Conservation (phyloP, 345 rosid genomes). For the Murraya koenigii region DNA sequence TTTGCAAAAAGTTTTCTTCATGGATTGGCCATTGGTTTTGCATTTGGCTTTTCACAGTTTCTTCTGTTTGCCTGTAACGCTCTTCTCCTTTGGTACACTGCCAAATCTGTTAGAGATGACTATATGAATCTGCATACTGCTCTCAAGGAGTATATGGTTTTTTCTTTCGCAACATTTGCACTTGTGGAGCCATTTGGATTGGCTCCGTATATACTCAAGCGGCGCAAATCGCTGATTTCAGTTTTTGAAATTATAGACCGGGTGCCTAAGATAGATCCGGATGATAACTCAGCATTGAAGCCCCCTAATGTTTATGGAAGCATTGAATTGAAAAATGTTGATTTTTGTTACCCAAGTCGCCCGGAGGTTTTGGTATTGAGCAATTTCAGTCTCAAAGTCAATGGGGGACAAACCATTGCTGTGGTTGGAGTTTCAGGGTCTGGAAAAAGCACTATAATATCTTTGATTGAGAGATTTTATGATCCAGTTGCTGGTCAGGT, state of each 20-base stretch:
- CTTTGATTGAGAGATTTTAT: conserved; percentile 89
- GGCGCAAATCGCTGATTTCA: conserved; percentile 84
- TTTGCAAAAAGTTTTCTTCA: conserved; percentile 84
- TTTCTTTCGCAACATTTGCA: conserved; percentile 98
- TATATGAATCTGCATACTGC: conserved; percentile 64
- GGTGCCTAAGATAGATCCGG: conserved; percentile 93
- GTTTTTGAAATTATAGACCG: conserved; percentile 97
- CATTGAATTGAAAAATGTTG: conserved; percentile 92
- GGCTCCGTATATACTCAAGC: conserved; percentile 97
- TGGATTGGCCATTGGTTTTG: conserved; percentile 94
- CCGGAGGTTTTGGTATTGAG: conserved; percentile 89
- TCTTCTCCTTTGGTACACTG: conserved; percentile 95
- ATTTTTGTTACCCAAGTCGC: conserved; percentile 93
- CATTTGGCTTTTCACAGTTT: conserved; percentile 97
- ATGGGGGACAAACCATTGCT: conserved; percentile 96
- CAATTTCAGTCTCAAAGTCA: conserved; percentile 95
- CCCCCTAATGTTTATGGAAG: conserved; percentile 97
- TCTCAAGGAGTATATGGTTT: conserved; percentile 90
- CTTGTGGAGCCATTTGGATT: conserved; percentile 98
- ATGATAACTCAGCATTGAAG: conserved; percentile 81
- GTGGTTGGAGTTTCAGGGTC: conserved; percentile 99
- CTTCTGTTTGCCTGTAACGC: conserved; percentile 99
- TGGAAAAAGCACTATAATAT: conserved; percentile 97
- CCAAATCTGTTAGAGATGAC: conserved; percentile 49
- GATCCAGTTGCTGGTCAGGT: conserved; percentile 99